These are phyloP conservation scores for Multifurca ochricompacta DNA, from an alignment of 768 basidiomycete species.

Conservation along the genomic window DNA sequence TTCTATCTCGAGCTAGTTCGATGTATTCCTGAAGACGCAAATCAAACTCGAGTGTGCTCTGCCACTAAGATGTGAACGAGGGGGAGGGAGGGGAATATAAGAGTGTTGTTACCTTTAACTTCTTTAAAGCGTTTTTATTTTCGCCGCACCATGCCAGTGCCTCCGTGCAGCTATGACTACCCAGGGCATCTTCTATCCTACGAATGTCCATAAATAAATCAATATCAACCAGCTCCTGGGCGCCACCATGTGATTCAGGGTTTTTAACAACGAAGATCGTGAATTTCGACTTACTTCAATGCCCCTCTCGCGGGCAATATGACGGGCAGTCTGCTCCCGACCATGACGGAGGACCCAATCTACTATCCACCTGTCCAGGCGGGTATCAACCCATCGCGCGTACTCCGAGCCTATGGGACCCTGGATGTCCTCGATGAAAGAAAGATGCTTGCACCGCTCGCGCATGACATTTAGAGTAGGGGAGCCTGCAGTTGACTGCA, in stretches of 20 bases:
- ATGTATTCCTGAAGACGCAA: constrained; percentile 95
- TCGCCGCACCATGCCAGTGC: constrained; percentile 95
- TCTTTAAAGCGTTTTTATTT: constrained; percentile 87
- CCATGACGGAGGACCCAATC: constrained; percentile 86
- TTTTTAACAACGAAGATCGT: not conserved
- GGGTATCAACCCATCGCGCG: constrained; percentile 67
- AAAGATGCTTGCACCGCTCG: constrained; percentile 67
- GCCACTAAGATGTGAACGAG: constrained; percentile 12
- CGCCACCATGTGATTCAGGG: constrained; percentile 14
- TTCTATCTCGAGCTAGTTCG: constrained; percentile 69
- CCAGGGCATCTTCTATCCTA: constrained; percentile 76
- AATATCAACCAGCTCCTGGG: constrained; percentile 79
- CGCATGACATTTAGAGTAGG: constrained; percentile 69
- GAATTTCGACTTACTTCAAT: constrained; percentile 55
- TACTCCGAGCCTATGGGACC: constrained; percentile 48
- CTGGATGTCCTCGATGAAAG: constrained; percentile 49
- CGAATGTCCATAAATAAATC: constrained; percentile 86
- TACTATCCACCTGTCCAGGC: constrained; percentile 84
- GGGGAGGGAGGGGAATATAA: constrained; percentile 2
- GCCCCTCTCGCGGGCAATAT: constrained; percentile 64
- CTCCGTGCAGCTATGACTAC: constrained; percentile 71
- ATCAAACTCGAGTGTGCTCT: constrained; percentile 96
- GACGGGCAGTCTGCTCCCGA: constrained; percentile 66
- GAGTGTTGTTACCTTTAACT: constrained; percentile 61
- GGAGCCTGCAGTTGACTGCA: constrained; percentile 38